Base-by-base conservation (phyloP, 139 green algal genomes). In the Chlorella vulgaris region DNA sequence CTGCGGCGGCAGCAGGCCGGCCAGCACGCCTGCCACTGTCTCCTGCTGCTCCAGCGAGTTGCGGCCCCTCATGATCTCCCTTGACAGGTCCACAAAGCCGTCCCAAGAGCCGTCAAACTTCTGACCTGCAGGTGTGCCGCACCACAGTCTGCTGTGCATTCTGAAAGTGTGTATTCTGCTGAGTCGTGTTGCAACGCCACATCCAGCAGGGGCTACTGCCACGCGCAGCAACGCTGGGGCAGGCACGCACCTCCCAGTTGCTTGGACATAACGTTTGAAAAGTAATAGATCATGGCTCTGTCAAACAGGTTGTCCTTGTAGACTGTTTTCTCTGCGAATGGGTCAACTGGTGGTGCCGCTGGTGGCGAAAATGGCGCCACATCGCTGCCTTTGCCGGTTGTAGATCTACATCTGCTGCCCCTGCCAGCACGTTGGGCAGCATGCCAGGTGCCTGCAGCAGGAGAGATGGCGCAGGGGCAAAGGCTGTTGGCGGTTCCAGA, bases 11-110 rank as follows among this genome's bases (percentile, higher is more conserved):
- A 92, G 74, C 50, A 92, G 68, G 0, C 51, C 73, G 0, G 42
- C 69, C 50, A 92, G 81, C 53, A 92, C 81, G 7, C 74, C 78
- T 31, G 68, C 73, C n/a, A 92, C 87, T 36, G 85, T 74, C 50
- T 86, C 82, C 21, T 86, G 87, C 81, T 92, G 87, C 58, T 91
- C 51, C 75, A 58, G 43, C 3, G 86, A 84, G 81, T 80, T 89
- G 26, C 89, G 75, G 38, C 89, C 89, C 62, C 61, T 66, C 82
- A 91, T 90, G 21, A 92, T 91, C 71, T 89, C 70, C 22, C 83
- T 78, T 10, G 80, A 88, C 33, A 92, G 77, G 21, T 90, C 76
- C n/a, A 92, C 89, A 81, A 91, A 90, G 22, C 82, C 76, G 7
- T 89, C 87, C 74, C 88, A 92, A 22, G 60, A 82, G 67, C 83